A percentile compares a stretch with the other conserved stretches of the same genome.
Evolutionary conservation across 2,329 filamentous ascomycete genomes (phyloP).

Genomic region (Ceratocystis destructans): DNA sequence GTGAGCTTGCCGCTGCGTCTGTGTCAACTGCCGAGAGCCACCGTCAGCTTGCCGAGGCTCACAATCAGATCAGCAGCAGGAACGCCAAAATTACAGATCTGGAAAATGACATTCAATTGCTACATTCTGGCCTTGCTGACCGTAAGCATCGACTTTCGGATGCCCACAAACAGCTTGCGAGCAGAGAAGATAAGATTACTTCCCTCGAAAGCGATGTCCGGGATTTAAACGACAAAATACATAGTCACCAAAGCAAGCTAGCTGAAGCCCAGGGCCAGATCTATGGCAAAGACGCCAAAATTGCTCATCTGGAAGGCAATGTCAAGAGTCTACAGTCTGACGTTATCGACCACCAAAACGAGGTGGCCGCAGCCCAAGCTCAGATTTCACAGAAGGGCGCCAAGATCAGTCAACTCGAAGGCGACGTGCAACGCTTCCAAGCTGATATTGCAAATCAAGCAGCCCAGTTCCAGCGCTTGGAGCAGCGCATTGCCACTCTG

Average conservation of each 20-base stretch:
- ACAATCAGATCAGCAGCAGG: slow-evolving; percentile 27
- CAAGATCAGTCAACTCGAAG: slow-evolving; percentile 35
- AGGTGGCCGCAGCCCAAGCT: slow-evolving; percentile 28
- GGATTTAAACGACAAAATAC: slow-evolving; percentile 37
- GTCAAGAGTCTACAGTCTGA: slow-evolving; percentile 36
- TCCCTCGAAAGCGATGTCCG: slow-evolving; percentile 39
- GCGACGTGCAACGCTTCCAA: slow-evolving; percentile 23
- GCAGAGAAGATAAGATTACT: slow-evolving; percentile 29
- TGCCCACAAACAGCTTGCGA: slow-evolving; percentile 26
- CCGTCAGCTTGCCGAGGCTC: slow-evolving; percentile 29
- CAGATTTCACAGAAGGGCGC: slow-evolving; percentile 29
- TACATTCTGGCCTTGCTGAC: slow-evolving; percentile 36
- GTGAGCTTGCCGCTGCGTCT: slow-evolving; percentile 42
- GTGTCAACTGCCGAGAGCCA: slow-evolving; percentile 37
- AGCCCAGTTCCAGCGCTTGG: not conserved
- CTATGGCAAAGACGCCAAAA: slow-evolving; percentile 27
- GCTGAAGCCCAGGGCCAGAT: slow-evolving; percentile 26
- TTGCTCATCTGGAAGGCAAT: slow-evolving; percentile 36
- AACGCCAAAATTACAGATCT: slow-evolving; percentile 34
- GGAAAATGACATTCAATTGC: slow-evolving; percentile 35
- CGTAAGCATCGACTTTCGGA: slow-evolving; percentile 32
- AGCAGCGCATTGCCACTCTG: not conserved
- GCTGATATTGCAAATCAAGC: not conserved
- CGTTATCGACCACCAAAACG: slow-evolving; percentile 34
- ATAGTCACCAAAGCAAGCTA: slow-evolving; percentile 33